Conservation (phyloP, 2,329 filamentous ascomycete genomes). For the Trichophaea hybrida region DNA sequence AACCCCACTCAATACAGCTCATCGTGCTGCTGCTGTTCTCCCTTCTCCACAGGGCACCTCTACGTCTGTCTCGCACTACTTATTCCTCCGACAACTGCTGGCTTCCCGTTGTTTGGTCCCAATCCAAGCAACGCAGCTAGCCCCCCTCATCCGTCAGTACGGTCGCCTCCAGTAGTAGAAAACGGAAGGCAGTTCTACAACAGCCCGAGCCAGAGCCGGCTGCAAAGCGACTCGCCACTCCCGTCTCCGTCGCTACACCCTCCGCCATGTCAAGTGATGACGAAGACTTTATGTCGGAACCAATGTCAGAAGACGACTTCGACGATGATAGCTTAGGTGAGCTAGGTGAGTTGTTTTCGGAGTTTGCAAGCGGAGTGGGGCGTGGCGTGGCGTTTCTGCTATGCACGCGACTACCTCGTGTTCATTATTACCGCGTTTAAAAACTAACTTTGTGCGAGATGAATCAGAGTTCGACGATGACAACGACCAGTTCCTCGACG, state of each 20-base stretch:
- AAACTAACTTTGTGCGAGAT: conserved; percentile 6
- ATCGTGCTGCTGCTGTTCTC: too few relatives aligned
- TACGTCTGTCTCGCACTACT: too few relatives aligned
- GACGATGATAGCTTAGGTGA: conserved; percentile 35
- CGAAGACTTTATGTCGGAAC: conserved; percentile 25
- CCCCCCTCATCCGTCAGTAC: conserved; percentile 17
- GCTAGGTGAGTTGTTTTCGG: conserved; percentile 22
- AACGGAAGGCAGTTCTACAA: conserved; percentile 24
- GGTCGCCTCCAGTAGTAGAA: conserved; percentile 23
- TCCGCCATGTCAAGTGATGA: conserved; percentile 27
- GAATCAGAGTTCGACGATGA: conserved; percentile 42
- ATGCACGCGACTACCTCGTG: not conserved
- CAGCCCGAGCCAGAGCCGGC: conserved; percentile 18
- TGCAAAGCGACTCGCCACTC: conserved; percentile 19
- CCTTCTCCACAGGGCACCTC: too few relatives aligned
- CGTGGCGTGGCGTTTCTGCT: too few relatives aligned
- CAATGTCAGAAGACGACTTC: conserved; percentile 32
- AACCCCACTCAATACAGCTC: too few relatives aligned
- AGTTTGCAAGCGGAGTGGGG: too few relatives aligned
- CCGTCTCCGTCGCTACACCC: conserved; percentile 15
- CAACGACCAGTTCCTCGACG: conserved; percentile 49
- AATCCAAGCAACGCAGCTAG: conserved; percentile 24
- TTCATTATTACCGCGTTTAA: not conserved
- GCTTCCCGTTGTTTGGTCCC: conserved; percentile 22
- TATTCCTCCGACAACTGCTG: not conserved